A percentile compares a stretch with the other conserved stretches of the same genome.
These are phyloP conservation scores for Penicillium sp. DNA, from an alignment of 2,329 filamentous ascomycete genomes.

Conservation along the genomic window DNA sequence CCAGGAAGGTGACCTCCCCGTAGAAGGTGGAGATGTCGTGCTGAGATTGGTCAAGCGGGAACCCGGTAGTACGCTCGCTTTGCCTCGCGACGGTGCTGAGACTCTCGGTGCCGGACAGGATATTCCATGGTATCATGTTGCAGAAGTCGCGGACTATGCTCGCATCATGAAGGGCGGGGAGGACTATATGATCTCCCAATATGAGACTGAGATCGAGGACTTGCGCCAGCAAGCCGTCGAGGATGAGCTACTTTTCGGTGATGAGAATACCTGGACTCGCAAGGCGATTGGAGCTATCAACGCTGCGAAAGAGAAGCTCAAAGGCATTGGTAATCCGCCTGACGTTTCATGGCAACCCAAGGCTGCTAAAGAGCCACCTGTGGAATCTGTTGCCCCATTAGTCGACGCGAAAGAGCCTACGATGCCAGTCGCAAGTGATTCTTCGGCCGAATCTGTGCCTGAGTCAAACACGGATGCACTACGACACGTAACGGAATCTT, in stretches of 20 bases:
- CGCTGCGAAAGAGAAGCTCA: constrained; percentile 72
- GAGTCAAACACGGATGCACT: constrained; percentile 7
- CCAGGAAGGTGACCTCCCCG: constrained; percentile 76
- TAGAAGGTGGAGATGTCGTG: constrained; percentile 84
- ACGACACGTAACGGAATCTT: not conserved
- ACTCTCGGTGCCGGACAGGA: constrained; percentile 67
- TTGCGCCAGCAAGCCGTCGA: constrained; percentile 76
- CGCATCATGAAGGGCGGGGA: constrained; percentile 92
- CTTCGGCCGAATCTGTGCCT: constrained; percentile 25
- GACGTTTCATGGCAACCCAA: constrained; percentile 51
- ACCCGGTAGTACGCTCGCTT: constrained; percentile 76
- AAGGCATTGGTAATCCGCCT: constrained; percentile 65
- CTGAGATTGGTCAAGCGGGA: constrained; percentile 80
- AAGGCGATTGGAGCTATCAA: constrained; percentile 75
- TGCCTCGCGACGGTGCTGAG: constrained; percentile 79
- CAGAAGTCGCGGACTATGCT: constrained; percentile 91
- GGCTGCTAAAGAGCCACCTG: constrained; percentile 48
- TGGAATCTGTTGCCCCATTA: constrained; percentile 49
- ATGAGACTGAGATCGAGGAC: constrained; percentile 72
- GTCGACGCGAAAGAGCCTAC: constrained; percentile 53
- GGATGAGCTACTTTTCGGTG: constrained; percentile 86
- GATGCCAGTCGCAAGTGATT: constrained; percentile 45
- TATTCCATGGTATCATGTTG: constrained; percentile 92
- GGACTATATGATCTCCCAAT: constrained; percentile 81
- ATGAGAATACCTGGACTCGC: constrained; percentile 88